Evolutionary conservation across 2,329 filamentous ascomycete species (phyloP).

Genomic region (Biscogniauxia marginata): DNA sequence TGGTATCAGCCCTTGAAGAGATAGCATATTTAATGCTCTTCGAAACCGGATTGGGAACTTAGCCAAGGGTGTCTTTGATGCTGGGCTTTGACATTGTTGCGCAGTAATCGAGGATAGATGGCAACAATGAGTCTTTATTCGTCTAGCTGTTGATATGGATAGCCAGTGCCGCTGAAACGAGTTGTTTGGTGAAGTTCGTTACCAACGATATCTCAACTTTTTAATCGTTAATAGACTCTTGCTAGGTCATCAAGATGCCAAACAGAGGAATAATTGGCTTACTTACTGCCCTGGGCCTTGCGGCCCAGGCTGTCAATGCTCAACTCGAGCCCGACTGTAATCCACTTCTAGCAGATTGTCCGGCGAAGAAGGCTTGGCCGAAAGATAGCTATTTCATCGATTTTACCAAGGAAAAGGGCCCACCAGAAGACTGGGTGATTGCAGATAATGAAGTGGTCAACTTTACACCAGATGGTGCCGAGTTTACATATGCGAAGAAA

Average conservation of each 20-base stretch:
- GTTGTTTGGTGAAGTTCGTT: constrained; percentile 2
- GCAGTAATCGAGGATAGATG: constrained; percentile 7
- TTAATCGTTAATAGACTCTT: constrained; percentile 16
- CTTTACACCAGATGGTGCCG: constrained; percentile 29
- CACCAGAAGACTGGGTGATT: constrained; percentile 26
- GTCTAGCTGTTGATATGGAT: constrained; percentile 21
- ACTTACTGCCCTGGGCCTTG: constrained; percentile 23
- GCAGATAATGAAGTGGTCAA: constrained; percentile 25
- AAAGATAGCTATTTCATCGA: constrained; percentile 30
- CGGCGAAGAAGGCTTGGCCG: constrained; percentile 28
- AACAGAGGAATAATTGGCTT: constrained; percentile 24
- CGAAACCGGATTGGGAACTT: constrained; percentile 26
- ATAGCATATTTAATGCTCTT: background rate
- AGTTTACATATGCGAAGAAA: constrained; percentile 29
- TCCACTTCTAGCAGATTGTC: constrained; percentile 26
- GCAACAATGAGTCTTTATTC: constrained; percentile 33
- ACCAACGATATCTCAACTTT: constrained; percentile 14
- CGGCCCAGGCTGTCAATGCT: constrained; percentile 21
- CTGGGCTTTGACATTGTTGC: constrained; percentile 26
- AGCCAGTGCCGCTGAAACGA: constrained; percentile 3
- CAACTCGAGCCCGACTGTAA: constrained; percentile 33
- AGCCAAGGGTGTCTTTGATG: constrained; percentile 17
- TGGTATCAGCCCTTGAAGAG: background rate
- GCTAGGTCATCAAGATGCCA: constrained; percentile 24
- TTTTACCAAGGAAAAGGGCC: constrained; percentile 29